A percentile compares a stretch with the other conserved stretches of the same genome.
phyloP scores from a whole-genome alignment of 129 eudicot species.

The Rutidosis leptorrhynchoides region DNA sequence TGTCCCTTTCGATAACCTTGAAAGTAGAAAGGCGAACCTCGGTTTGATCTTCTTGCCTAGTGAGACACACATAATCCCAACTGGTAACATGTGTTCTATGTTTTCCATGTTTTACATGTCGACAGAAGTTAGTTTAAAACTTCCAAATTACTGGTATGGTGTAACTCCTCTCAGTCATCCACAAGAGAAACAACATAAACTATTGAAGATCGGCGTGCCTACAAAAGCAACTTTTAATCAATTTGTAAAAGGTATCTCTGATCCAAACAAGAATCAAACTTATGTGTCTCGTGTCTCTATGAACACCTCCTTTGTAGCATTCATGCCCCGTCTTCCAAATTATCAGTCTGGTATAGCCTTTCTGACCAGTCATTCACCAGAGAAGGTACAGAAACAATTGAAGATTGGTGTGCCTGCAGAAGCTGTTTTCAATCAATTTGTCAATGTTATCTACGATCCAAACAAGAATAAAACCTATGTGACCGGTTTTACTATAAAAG shows the following conservation, averaged over 20 bases:
- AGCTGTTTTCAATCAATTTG: constrained; percentile 7
- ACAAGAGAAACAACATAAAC: too few relatives aligned
- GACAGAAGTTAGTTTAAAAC: constrained; percentile 27
- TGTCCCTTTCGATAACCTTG: constrained; percentile 25
- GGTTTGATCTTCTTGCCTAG: constrained; percentile 59
- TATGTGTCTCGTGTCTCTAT: background rate
- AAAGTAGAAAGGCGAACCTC: constrained; percentile 24
- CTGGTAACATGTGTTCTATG: constrained; percentile 32
- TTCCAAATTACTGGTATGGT: too few relatives aligned
- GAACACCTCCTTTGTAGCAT: too few relatives aligned
- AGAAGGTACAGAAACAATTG: background rate
- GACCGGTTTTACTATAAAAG: background rate
- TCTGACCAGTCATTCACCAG: background rate
- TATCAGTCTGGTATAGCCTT: background rate
- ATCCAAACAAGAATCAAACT: background rate
- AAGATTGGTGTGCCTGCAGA: constrained; percentile 1
- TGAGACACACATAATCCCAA: constrained; percentile 38
- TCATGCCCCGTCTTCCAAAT: too few relatives aligned
- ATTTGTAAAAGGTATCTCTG: background rate
- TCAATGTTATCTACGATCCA: background rate
- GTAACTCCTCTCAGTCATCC: too few relatives aligned
- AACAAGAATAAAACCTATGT: constrained; percentile 1
- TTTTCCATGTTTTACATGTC: too few relatives aligned
- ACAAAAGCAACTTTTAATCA: too few relatives aligned
- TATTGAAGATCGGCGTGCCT: too few relatives aligned